Percentiles rank a stretch among this genome's conserved stretches.
phyloP scores from a whole-genome alignment of 2,329 filamentous ascomycete genomes.

The Diaporthe humulicola region DNA sequence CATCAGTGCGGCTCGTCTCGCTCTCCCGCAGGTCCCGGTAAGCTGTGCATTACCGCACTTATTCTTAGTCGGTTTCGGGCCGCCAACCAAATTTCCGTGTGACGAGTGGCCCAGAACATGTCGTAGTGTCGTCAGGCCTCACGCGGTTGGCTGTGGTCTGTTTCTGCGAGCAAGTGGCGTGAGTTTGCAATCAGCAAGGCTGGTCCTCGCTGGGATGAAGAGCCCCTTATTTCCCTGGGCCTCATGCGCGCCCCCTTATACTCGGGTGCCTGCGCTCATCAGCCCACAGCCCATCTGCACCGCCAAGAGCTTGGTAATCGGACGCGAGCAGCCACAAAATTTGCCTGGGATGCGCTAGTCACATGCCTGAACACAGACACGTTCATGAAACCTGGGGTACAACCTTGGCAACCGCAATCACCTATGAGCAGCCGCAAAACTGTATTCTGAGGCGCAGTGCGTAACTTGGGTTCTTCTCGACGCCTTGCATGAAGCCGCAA shows the following conservation, averaged over 20 bases:
- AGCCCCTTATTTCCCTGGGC: constrained; percentile 2
- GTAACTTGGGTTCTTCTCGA: neutral
- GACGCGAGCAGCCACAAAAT: constrained; percentile 5
- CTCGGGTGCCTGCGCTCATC: neutral
- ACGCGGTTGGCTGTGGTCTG: constrained; percentile 21
- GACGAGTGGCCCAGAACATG: neutral
- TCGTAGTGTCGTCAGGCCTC: neutral
- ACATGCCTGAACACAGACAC: constrained; percentile 22
- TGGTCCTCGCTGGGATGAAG: constrained; percentile 6
- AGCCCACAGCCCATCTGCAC: neutral
- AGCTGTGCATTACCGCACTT: neutral
- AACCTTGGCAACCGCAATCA: constrained; percentile 3
- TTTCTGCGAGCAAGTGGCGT: constrained; percentile 13
- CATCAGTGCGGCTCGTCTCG: constrained; percentile 21
- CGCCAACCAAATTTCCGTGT: constrained; percentile 6
- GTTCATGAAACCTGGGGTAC: constrained; percentile 29
- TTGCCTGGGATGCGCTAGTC: constrained; percentile 7
- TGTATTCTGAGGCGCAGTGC: constrained; percentile 25
- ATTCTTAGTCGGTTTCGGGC: constrained; percentile 23
- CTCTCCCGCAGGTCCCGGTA: constrained; percentile 8
- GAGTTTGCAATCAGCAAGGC: constrained; percentile 16
- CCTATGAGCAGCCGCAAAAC: constrained; percentile 31
- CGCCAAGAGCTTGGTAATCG: constrained; percentile 11
- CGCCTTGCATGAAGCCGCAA: constrained; percentile 27
- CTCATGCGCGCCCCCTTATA: constrained; percentile 13